Base-by-base conservation (phyloP, 352 stramenopile genomes). In the Phytophthora brassicae region DNA sequence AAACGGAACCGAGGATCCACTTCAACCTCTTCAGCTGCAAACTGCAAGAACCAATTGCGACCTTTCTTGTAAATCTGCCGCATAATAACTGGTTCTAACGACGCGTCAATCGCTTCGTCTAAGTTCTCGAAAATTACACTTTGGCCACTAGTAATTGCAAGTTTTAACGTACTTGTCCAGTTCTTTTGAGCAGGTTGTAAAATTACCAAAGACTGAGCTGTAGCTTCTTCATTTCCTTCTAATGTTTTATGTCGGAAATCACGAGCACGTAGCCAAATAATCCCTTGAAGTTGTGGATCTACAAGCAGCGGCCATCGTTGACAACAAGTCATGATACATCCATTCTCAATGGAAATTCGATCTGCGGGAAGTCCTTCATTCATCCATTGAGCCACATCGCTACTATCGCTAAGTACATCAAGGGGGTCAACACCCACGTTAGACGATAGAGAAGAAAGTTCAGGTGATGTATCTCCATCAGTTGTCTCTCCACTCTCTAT, bases 101-200 rank as follows among this genome's bases (percentile, higher is more conserved):
- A 78, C 0, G 87, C 81, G 24, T 97, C 90, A n/a, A 98, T 86
- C 0, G 58, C 66, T 38, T 98, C 87, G 12, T 79, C 78, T 4
- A 97, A 60, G 55, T 97, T 97, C 66, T 98, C 92, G 2, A 98
- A 55, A 28, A 98, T 96, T 8, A 97, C 82, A n/a, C 72, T 90
- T 33, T 90, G 69, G 2, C 90, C 90, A 8, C 54, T 64, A 0
- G 68, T 80, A 42, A 97, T 96, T 8, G 84, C 88, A 0, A 46
- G 75, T 43, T 91, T 91, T 36, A 95, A 72, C 0, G 69, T 86
- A 24, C 74, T 89, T 29, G 87, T 83, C 87, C 84, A 94, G 14
- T 75, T 70, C 50, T 93, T 93, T 56, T 93, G 81, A 2, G 81
- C 79, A 20, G 79, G 77, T 48, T 91, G 84, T 13, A 95, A 48